Conservation (phyloP, 2,329 filamentous ascomycete species). For the Neofusicoccum umdonicola region DNA sequence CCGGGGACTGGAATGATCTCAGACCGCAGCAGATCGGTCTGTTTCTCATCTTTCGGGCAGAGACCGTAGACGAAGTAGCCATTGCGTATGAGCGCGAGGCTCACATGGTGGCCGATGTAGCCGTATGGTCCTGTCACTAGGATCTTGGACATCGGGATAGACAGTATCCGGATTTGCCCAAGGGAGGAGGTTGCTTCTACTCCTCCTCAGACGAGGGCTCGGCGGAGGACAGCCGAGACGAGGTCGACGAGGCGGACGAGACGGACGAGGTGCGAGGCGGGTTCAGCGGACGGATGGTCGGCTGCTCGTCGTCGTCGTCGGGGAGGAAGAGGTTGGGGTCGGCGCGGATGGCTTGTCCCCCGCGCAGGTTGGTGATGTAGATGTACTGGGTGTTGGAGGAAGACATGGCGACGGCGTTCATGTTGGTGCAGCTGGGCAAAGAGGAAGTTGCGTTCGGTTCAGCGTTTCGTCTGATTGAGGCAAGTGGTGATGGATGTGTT, state of each 20-base stretch:
- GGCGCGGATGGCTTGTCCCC: conserved; percentile 15
- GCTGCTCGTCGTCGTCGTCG: conserved; percentile 6
- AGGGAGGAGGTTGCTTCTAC: background rate
- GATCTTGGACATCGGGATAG: conserved; percentile 29
- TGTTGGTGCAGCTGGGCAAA: background rate
- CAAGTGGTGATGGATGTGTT: background rate
- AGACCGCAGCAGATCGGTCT: conserved; percentile 25
- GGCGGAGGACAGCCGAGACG: background rate
- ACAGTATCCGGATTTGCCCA: background rate
- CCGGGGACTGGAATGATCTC: conserved; percentile 36
- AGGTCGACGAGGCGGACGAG: conserved; percentile 9
- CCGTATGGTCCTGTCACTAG: conserved; percentile 34
- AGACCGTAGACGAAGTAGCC: conserved; percentile 39
- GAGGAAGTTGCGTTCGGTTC: background rate
- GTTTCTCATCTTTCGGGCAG: conserved; percentile 33
- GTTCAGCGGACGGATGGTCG: conserved; percentile 1
- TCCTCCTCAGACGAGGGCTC: conserved; percentile 4
- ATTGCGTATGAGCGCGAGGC: conserved; percentile 25
- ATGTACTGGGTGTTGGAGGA: conserved; percentile 13
- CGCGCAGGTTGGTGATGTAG: conserved; percentile 20
- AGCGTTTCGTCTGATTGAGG: background rate
- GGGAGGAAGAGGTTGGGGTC: conserved; percentile 11
- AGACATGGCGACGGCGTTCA: background rate
- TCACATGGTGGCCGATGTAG: conserved; percentile 30
- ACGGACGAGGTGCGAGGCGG: conserved; percentile 8